Evolutionary conservation across 2,329 filamentous ascomycete genomes (phyloP), one percentile per base, ranked within the genome.

Genomic region (Scedosporium apiospermum): DNA sequence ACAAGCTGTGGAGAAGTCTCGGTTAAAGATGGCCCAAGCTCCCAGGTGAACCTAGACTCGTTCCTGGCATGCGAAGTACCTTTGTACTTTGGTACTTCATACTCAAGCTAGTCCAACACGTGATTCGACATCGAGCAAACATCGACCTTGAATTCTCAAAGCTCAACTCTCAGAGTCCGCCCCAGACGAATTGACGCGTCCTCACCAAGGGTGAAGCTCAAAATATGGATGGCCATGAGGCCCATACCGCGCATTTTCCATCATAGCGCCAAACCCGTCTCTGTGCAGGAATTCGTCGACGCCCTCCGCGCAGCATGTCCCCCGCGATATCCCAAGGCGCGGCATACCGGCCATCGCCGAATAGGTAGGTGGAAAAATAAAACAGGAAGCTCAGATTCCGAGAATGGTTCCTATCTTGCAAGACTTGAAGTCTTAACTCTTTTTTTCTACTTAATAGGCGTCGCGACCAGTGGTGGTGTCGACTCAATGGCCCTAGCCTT

Each of bases 401-500:
- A 21, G 44, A 18, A 49, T 12, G 21, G 44, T 49, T 18, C 7
- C 58, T 60, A n/a, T 38, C 38, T 27, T 49, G 58, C 58, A 16
- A n/a, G 18, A 12, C 41, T 49, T 21, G 3, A 2, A 14, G 34
- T 26, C 58, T 49, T 38, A 23, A 60, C 12, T 26, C 58, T 14
- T 10, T 14, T 60, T 23, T 6, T 38, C 10, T 30, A 5, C 12
- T 12, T 30, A 23, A 10, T 42, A 38, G 88, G 82, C 62, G 77
- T 98, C 64, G 95, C 93, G 16, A 80, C 98, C 65, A 97, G 93
- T 70, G 95, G 95, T 26, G 95, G 95, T 6, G 90, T 95, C 46
- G 95, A 99, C 74, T 98, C 93, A n/a, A 99, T 98, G 93, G 93
- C 93, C 30, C 79, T 99, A 64, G 91, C 92, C 62, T 86, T 80